These are phyloP conservation scores for Populus hybrid DNA, from an alignment of 441 rosid genomes.

Conservation along the genomic window DNA sequence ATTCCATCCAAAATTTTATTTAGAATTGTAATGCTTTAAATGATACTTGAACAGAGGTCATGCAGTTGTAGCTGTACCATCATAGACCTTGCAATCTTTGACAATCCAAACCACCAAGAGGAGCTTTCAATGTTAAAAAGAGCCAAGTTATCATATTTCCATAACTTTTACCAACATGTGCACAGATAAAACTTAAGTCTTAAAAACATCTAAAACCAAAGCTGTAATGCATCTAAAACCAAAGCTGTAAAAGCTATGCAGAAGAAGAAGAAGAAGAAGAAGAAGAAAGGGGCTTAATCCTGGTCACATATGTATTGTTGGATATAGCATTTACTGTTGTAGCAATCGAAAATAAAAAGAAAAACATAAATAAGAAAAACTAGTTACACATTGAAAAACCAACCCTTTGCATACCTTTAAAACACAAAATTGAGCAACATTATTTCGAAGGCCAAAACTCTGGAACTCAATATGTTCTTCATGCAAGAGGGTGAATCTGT, in stretches of 20 bases:
- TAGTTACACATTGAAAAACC: neutral
- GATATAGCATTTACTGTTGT: neutral
- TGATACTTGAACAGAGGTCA: neutral
- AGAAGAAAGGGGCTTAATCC: too few species aligned
- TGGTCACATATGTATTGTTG: too few species aligned
- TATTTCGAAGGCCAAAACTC: slow-evolving; percentile 79
- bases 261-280: neutral
- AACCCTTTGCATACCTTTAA: slow-evolving; percentile 53
- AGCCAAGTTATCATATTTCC: neutral
- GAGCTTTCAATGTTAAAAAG: neutral
- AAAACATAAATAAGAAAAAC: neutral
- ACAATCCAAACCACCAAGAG: neutral
- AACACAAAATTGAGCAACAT: slow-evolving; percentile 94
- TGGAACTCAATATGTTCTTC: slow-evolving; percentile 82
- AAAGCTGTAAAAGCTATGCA: neutral
- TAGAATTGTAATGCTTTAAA: neutral
- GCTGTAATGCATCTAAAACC: neutral
- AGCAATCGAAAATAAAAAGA: neutral
- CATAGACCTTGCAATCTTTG: neutral
- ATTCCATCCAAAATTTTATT: neutral
- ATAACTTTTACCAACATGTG: neutral
- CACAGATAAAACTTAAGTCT: neutral
- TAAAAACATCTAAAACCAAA: neutral
- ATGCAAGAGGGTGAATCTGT: slow-evolving; percentile 80
- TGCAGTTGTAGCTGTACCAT: too few species aligned